These are phyloP conservation scores for Penicillium sclerotiorum DNA, from an alignment of 2,329 filamentous ascomycete genomes.

Conservation along the genomic window DNA sequence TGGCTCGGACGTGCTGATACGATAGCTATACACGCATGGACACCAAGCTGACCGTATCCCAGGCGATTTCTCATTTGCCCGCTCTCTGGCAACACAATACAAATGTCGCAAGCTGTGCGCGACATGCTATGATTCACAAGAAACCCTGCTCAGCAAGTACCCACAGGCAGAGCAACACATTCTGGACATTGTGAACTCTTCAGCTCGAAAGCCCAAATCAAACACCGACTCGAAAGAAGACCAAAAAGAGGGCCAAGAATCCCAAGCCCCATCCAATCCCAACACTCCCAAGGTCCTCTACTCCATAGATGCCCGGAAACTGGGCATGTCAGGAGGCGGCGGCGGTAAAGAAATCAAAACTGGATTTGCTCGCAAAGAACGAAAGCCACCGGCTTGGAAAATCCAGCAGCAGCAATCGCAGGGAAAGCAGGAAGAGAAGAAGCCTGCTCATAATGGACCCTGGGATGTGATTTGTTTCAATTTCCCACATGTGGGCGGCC, in stretches of 20 bases:
- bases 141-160: slow-evolving; percentile 68
- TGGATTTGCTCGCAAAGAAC: slow-evolving; percentile 36
- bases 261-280: not conserved
- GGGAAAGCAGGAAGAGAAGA: not conserved
- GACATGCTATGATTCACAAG: slow-evolving; percentile 49
- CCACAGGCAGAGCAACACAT: slow-evolving; percentile 68
- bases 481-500: slow-evolving; percentile 93
- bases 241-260: not conserved
- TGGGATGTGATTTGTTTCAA: slow-evolving; percentile 90
- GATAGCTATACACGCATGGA: too few relatives aligned
- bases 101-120: slow-evolving; percentile 44
- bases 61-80: slow-evolving; percentile 54
- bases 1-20: too few relatives aligned
- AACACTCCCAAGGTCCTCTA: slow-evolving; percentile 39
- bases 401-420: slow-evolving; percentile 17
- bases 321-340: slow-evolving; percentile 35
- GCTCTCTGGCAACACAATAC: slow-evolving; percentile 46
- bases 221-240: too few relatives aligned
- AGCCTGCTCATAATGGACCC: slow-evolving; percentile 33
- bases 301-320: slow-evolving; percentile 48
- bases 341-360: slow-evolving; percentile 49
- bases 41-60: slow-evolving; percentile 14
- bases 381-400: slow-evolving; percentile 34
- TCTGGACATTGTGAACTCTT: slow-evolving; percentile 39
- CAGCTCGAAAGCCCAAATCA: slow-evolving; percentile 16